These are phyloP conservation scores for Liquidambar formosana DNA, from an alignment of 164 flowering plant genomes.

Conservation along the genomic window DNA sequence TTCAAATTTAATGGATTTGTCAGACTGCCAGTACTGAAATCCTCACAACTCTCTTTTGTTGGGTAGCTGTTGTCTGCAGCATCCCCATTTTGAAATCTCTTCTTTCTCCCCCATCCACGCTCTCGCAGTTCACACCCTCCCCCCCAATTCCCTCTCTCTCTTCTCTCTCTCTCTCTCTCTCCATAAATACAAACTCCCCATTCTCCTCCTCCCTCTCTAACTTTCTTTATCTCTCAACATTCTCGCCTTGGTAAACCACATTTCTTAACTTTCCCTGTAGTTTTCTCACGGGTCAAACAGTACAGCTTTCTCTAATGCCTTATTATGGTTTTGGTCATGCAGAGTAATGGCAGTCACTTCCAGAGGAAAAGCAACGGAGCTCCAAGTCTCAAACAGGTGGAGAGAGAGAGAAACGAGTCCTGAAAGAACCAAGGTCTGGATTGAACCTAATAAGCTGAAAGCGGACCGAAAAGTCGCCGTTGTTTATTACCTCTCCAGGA, in stretches of 20 bases:
- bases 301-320: not conserved
- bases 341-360: conserved; percentile 25
- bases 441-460: conserved; percentile 19
- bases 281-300: not conserved
- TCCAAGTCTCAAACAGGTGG: conserved; percentile 24
- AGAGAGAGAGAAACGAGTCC: conserved; percentile 33
- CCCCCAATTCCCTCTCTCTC: not conserved
- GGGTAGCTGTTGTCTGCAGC: conserved; percentile 34
- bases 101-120: not conserved
- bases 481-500: conserved; percentile 79
- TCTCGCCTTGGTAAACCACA: not conserved
- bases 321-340: not conserved
- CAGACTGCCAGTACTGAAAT: no score
- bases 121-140: not conserved
- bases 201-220: no score
- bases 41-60: conserved; percentile 4
- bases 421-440: conserved; percentile 36
- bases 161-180: not conserved
- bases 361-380: conserved; percentile 22
- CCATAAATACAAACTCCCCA: not conserved
- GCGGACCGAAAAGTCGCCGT: conserved; percentile 49
- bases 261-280: not conserved
- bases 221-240: not conserved
- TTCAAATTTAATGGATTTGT: no score
- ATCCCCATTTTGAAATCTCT: conserved; percentile 24